Evolutionary conservation across 2,329 filamentous ascomycete genomes (phyloP).

Genomic region (Colletotrichum chrysophilum): DNA sequence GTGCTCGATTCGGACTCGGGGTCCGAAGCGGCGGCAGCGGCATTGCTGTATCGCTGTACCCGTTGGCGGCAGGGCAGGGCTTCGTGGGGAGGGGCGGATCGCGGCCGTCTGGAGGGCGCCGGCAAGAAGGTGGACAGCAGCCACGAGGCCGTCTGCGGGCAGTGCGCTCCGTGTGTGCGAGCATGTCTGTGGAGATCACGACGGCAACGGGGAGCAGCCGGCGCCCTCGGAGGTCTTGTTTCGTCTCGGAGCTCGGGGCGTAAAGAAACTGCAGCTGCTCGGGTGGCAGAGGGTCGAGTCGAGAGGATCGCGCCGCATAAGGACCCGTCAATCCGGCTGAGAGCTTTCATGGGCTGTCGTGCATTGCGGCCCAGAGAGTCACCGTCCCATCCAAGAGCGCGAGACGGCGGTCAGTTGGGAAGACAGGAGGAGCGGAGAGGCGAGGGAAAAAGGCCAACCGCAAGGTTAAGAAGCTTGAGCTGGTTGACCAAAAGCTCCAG

Average conservation of each 20-base stretch:
- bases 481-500: constrained; percentile 11
- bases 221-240: constrained; percentile 11
- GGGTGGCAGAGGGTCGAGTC: constrained; percentile 40
- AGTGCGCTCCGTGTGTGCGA: constrained; percentile 21
- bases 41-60: constrained; percentile 7
- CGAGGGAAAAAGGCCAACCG: background rate
- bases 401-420: background rate
- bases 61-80: background rate
- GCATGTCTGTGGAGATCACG: background rate
- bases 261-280: constrained; percentile 10
- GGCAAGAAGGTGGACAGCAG: constrained; percentile 46
- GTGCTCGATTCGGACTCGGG: constrained; percentile 20
- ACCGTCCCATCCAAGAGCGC: constrained; percentile 16
- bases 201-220: background rate
- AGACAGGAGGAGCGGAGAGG: background rate
- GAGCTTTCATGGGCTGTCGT: constrained; percentile 65
- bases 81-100: constrained; percentile 4
- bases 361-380: constrained; percentile 38
- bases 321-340: constrained; percentile 64
- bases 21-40: constrained; percentile 19
- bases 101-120: constrained; percentile 25
- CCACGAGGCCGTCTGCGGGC: constrained; percentile 41
- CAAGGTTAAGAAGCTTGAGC: constrained; percentile 1
- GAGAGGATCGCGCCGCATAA: constrained; percentile 61
- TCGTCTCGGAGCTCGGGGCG: constrained; percentile 7